Evolutionary conservation across 495 filamentous ascomycete genomes (phyloP).

Genomic region (Pseudevernia furfuracea): DNA sequence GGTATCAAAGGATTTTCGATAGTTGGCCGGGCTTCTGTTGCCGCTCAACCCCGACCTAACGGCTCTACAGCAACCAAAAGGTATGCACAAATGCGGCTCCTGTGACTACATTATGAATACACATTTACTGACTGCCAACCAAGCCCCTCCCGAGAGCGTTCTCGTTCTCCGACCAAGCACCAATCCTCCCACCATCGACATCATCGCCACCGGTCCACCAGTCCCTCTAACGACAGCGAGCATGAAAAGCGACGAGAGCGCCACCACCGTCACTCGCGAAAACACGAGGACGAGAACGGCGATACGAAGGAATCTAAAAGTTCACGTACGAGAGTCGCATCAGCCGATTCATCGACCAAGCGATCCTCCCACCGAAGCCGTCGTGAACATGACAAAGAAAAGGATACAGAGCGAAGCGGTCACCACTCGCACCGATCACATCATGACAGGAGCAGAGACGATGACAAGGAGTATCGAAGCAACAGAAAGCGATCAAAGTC

Average conservation of each 20-base stretch:
- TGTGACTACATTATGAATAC: neutral
- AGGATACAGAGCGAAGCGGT: constrained; percentile 29
- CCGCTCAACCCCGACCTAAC: constrained; percentile 29
- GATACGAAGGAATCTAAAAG: constrained; percentile 35
- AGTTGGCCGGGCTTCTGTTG: constrained; percentile 28
- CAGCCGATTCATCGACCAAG: constrained; percentile 42
- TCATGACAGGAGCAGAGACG: constrained; percentile 44
- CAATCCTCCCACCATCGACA: constrained; percentile 47
- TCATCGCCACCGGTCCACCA: constrained; percentile 53
- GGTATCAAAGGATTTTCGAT: constrained; percentile 28
- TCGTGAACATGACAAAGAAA: constrained; percentile 39
- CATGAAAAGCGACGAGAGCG: constrained; percentile 44
- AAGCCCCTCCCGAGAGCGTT: constrained; percentile 32
- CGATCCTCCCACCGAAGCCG: constrained; percentile 46
- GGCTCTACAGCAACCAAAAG: constrained; percentile 25
- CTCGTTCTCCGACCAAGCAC: constrained; percentile 36
- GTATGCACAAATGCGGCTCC: constrained; percentile 30
- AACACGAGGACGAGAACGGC: constrained; percentile 43
- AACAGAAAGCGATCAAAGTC: constrained; percentile 21
- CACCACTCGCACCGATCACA: constrained; percentile 41
- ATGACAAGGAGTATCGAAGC: constrained; percentile 35
- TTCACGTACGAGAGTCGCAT: constrained; percentile 29
- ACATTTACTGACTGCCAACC: constrained; percentile 18
- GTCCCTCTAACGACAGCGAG: constrained; percentile 39
- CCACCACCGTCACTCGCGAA: constrained; percentile 38